Percentiles rank a stretch among this genome's conserved stretches.
Evolutionary conservation across 1,284 basidiomycete species (phyloP).

Genomic region (Boletus semigastroideus): DNA sequence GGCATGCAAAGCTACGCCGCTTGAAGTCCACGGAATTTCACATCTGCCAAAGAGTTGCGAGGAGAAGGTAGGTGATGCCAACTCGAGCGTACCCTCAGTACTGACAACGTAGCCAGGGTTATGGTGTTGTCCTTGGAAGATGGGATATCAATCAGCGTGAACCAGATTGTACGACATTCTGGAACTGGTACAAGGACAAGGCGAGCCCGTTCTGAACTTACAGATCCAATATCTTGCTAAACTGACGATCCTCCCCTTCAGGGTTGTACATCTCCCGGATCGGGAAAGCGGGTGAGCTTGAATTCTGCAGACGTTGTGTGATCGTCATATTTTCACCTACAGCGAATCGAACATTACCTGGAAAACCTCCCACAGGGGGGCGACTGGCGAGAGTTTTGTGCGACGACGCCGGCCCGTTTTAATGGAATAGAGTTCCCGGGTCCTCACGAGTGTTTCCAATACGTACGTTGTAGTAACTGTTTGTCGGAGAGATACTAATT

Average conservation of each 20-base stretch:
- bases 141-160: slow-evolving; percentile 24
- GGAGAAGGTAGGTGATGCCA: slow-evolving; percentile 16
- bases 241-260: neutral
- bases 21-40: slow-evolving; percentile 24
- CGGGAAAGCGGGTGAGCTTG: slow-evolving; percentile 18
- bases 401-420: slow-evolving; percentile 29
- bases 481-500: neutral
- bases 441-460: slow-evolving; percentile 22
- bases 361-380: slow-evolving; percentile 24
- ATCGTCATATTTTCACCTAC: neutral
- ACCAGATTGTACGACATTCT: slow-evolving; percentile 23
- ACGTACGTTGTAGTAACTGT: slow-evolving; percentile 3
- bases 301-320: neutral
- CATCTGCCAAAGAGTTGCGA: slow-evolving; percentile 28
- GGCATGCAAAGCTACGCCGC: slow-evolving; percentile 27
- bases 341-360: slow-evolving; percentile 28
- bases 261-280: slow-evolving; percentile 20
- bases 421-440: slow-evolving; percentile 22
- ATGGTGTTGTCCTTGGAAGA: slow-evolving; percentile 20
- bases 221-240: no score
- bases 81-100: neutral
- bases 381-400: slow-evolving; percentile 32
- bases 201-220: neutral
- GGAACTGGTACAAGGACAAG: slow-evolving; percentile 25
- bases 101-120: slow-evolving; percentile 17